Percentiles rank a stretch among this genome's conserved stretches.
Conservation (phyloP, 345 rosid genomes). For the Pistacia atlantica region DNA sequence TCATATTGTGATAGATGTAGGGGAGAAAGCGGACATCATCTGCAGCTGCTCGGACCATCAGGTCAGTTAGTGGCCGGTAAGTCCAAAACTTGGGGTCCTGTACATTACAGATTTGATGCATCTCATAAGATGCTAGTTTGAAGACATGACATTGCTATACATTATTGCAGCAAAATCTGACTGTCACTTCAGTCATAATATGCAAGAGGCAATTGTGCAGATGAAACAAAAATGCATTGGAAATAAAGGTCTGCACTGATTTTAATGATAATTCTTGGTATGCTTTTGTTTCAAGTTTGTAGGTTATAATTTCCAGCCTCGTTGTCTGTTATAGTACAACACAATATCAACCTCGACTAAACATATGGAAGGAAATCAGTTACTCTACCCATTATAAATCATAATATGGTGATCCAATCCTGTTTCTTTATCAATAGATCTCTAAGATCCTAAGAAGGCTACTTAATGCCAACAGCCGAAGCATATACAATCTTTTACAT, state of each 20-base stretch:
- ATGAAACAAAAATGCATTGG: not conserved
- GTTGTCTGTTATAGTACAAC: not conserved
- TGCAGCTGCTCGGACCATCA: slow-evolving; percentile 91
- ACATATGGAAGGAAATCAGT: not conserved
- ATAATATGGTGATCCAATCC: not conserved
- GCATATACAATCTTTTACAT: too few species aligned
- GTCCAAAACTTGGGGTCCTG: slow-evolving; percentile 96
- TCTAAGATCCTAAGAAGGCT: not conserved
- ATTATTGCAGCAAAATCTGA: not conserved
- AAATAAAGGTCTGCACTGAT: not conserved
- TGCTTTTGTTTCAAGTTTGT: not conserved
- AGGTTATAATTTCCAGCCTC: not conserved
- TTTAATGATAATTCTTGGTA: slow-evolving; percentile 1
- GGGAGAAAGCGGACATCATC: slow-evolving; percentile 97
- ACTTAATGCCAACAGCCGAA: not conserved
- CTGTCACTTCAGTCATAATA: not conserved
- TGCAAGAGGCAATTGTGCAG: not conserved
- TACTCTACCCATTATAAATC: not conserved
- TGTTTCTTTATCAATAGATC: not conserved
- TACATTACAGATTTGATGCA: slow-evolving; percentile 3
- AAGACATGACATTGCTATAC: not conserved
- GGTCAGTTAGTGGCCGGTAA: slow-evolving; percentile 77
- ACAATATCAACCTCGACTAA: not conserved
- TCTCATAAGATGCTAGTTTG: slow-evolving; percentile 14
- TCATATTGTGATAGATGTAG: slow-evolving; percentile 75